A percentile compares a stretch with the other conserved stretches of the same genome.
Evolutionary conservation across 2,329 filamentous ascomycete species (phyloP).

Genomic region (Verticillium dahliae): DNA sequence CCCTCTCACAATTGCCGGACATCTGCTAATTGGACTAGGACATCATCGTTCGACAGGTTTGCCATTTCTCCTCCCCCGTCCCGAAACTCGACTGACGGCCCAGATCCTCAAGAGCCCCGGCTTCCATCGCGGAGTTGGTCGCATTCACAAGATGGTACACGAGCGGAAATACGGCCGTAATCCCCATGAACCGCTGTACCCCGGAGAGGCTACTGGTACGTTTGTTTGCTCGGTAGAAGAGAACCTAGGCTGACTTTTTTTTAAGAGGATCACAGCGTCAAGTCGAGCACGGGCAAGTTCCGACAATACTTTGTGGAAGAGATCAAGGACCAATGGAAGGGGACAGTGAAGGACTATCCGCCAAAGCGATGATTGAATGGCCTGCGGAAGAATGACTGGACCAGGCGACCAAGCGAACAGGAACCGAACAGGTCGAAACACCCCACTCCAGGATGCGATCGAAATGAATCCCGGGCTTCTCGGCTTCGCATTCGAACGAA

Average conservation of each 20-base stretch:
- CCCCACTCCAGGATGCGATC: not conserved
- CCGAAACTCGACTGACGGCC: not conserved
- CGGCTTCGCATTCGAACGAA: too few relatives aligned
- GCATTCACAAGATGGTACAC: conserved; percentile 44
- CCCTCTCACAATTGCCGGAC: not conserved
- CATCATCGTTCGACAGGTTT: not conserved
- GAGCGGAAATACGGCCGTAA: conserved; percentile 41
- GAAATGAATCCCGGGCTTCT: not conserved
- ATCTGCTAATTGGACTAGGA: not conserved
- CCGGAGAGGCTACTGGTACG: conserved; percentile 45
- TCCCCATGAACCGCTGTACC: conserved; percentile 42
- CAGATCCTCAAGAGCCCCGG: conserved; percentile 43
- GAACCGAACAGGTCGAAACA: not conserved
- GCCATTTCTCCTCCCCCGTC: not conserved
- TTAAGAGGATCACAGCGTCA: not conserved
- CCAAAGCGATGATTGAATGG: not conserved
- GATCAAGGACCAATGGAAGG: conserved; percentile 41
- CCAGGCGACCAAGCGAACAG: not conserved
- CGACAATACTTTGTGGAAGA: conserved; percentile 41
- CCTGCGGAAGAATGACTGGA: not conserved
- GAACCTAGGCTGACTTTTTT: not conserved
- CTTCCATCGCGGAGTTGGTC: conserved; percentile 45
- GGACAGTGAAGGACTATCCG: conserved; percentile 33
- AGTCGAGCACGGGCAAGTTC: conserved; percentile 2
- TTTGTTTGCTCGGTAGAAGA: not conserved